These are phyloP conservation scores for Xerocomus minutiporus DNA, from an alignment of 1,284 basidiomycete species.

Conservation along the genomic window DNA sequence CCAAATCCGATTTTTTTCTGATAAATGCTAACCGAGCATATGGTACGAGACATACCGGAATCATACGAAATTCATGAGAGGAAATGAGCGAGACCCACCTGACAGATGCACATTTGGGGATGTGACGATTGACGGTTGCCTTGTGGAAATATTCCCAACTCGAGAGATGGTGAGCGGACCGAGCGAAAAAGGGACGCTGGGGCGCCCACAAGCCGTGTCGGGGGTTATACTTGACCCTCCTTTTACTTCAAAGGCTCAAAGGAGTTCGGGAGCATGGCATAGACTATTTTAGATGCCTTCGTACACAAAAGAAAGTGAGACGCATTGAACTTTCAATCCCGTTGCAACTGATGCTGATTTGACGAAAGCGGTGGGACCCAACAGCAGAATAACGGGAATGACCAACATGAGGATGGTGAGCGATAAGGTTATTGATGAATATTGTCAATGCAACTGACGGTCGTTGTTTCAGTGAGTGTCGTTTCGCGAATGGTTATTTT, in stretches of 20 bases:
- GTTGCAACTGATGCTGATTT: neutral
- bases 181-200: neutral
- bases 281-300: too few relatives aligned
- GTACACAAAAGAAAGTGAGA: too few relatives aligned
- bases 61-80: neutral
- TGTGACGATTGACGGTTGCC: neutral
- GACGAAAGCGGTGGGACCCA: neutral
- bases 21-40: neutral
- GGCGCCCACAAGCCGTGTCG: too few relatives aligned
- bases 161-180: neutral
- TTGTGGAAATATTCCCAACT: neutral
- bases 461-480: neutral
- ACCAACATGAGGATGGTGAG: neutral
- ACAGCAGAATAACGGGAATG: neutral
- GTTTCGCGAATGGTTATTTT: too few relatives aligned
- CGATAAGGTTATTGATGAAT: neutral
- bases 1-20: too few relatives aligned
- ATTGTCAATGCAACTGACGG: neutral
- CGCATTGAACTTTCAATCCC: too few relatives aligned
- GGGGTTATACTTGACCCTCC: too few relatives aligned
- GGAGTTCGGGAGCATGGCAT: neutral
- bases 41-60: neutral
- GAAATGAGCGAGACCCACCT: neutral
- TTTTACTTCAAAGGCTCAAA: neutral
- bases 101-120: neutral